phyloP scores from a whole-genome alignment of 2,329 filamentous ascomycete genomes.

The Polychaeton citri region DNA sequence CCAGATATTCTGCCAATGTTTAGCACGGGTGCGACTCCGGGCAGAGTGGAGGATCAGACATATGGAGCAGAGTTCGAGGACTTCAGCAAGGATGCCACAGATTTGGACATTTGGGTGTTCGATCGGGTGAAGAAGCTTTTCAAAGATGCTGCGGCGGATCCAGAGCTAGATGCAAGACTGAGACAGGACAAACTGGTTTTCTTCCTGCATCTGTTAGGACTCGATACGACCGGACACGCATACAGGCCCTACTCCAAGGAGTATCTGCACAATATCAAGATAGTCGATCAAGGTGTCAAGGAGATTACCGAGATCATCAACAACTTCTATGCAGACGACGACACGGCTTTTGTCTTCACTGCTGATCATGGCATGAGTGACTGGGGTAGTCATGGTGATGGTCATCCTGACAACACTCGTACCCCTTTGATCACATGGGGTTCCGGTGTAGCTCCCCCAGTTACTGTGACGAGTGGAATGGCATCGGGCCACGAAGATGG shows the following conservation, averaged over 20 bases:
- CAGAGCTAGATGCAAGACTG: slow-evolving; percentile 57
- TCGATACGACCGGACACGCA: slow-evolving; percentile 80
- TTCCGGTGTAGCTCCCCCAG: slow-evolving; percentile 70
- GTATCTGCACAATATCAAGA: slow-evolving; percentile 85
- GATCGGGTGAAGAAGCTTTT: slow-evolving; percentile 85
- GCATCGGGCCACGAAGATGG: slow-evolving; percentile 76
- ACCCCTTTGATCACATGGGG: slow-evolving; percentile 92
- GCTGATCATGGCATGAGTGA: slow-evolving; percentile 99
- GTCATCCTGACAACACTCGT: slow-evolving; percentile 90
- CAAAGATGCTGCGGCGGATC: slow-evolving; percentile 61
- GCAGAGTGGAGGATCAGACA: slow-evolving; percentile 72
- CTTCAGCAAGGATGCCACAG: slow-evolving; percentile 67
- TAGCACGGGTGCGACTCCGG: slow-evolving; percentile 75
- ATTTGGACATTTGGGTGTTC: slow-evolving; percentile 90
- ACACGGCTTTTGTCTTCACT: slow-evolving; percentile 92
- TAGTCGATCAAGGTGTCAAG: slow-evolving; percentile 81
- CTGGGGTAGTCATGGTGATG: slow-evolving; percentile 97
- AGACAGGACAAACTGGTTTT: slow-evolving; percentile 82
- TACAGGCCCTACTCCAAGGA: slow-evolving; percentile 89
- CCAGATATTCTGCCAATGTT: slow-evolving; percentile 98
- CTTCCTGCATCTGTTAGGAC: slow-evolving; percentile 81
- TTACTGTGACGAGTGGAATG: slow-evolving; percentile 38
- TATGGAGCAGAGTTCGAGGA: slow-evolving; percentile 82
- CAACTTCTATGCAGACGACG: slow-evolving; percentile 66
- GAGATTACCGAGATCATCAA: slow-evolving; percentile 72